Conservation (phyloP, 805 yeast species). For the Ogataea neopini region DNA sequence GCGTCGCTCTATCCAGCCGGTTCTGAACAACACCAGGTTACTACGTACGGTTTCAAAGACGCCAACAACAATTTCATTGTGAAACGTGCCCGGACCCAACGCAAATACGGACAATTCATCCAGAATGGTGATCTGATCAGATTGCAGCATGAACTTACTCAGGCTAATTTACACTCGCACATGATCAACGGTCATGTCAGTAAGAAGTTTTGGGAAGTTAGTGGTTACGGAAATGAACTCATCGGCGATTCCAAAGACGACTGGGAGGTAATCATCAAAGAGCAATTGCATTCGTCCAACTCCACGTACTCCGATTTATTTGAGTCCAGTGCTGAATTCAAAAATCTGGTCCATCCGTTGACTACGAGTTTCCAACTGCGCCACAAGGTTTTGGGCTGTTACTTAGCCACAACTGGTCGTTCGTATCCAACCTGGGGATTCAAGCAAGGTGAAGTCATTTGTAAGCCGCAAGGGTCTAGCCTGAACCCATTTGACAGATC, state of each 20-base stretch:
- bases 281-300: constrained; percentile 44
- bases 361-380: constrained; percentile 80
- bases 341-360: constrained; percentile 66
- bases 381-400: constrained; percentile 72
- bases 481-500: constrained; percentile 46
- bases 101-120: constrained; percentile 33
- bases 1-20: constrained; percentile 84
- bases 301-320: constrained; percentile 23
- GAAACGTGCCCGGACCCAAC: constrained; percentile 38
- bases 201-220: constrained; percentile 53
- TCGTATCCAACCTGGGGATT: constrained; percentile 96
- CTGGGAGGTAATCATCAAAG: constrained; percentile 72
- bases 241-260: constrained; percentile 74
- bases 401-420: constrained; percentile 79
- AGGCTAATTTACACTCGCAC: constrained; percentile 73
- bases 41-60: constrained; percentile 94
- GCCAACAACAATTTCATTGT: constrained; percentile 73
- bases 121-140: constrained; percentile 63
- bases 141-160: constrained; percentile 60
- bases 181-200: constrained; percentile 62
- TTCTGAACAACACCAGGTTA: constrained; percentile 89
- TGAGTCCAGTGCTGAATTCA: constrained; percentile 43
- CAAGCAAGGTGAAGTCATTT: constrained; percentile 88
- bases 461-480: constrained; percentile 48
- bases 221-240: constrained; percentile 68